These are phyloP conservation scores for Niveomyces coronatus DNA, from an alignment of 2,329 filamentous ascomycete genomes.

Conservation along the genomic window DNA sequence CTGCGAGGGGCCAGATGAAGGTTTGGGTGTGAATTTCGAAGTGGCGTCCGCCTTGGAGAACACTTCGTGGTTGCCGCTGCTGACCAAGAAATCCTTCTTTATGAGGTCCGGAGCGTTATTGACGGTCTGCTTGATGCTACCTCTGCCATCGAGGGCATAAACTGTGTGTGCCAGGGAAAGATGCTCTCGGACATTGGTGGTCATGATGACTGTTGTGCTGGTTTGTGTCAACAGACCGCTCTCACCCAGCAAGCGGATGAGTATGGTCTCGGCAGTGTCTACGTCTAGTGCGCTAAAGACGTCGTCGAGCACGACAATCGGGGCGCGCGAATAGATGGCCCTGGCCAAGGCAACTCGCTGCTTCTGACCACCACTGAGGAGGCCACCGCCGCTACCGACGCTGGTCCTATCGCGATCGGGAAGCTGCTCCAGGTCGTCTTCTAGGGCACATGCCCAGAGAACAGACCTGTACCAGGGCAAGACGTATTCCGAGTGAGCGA, in stretches of 20 bases:
- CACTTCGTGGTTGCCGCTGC: conserved; percentile 1
- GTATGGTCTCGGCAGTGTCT: conserved; percentile 11
- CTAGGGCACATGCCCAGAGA: conserved; percentile 5
- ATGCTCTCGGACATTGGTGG: conserved; percentile 9
- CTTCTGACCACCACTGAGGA: conserved; percentile 15
- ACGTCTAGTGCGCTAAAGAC: conserved; percentile 4
- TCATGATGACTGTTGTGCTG: conserved; percentile 12
- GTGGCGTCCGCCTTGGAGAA: conserved; percentile 1
- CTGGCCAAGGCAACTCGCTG: conserved; percentile 48
- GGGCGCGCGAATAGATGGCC: conserved; percentile 81
- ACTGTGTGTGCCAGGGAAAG: conserved; percentile 7
- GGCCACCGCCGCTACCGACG: conserved; percentile 12
- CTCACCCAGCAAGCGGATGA: conserved; percentile 12
- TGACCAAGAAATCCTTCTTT: conserved; percentile 4
- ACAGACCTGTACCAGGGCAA: conserved; percentile 7
- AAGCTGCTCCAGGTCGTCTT: conserved; percentile 32
- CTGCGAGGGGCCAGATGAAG: conserved; percentile 2
- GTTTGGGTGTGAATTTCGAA: neutral
- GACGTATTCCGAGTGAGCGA: conserved; percentile 7
- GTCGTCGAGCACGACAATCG: conserved; percentile 83
- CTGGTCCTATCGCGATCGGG: conserved; percentile 7
- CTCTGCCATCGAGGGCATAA: conserved; percentile 5
- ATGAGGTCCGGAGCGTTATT: conserved; percentile 7
- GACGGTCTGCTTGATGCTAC: conserved; percentile 3
- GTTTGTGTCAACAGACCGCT: conserved; percentile 13